Percentiles rank a stretch among this genome's conserved stretches.
phyloP scores from a whole-genome alignment of 768 basidiomycete genomes.

The Lentinula guzmanii region DNA sequence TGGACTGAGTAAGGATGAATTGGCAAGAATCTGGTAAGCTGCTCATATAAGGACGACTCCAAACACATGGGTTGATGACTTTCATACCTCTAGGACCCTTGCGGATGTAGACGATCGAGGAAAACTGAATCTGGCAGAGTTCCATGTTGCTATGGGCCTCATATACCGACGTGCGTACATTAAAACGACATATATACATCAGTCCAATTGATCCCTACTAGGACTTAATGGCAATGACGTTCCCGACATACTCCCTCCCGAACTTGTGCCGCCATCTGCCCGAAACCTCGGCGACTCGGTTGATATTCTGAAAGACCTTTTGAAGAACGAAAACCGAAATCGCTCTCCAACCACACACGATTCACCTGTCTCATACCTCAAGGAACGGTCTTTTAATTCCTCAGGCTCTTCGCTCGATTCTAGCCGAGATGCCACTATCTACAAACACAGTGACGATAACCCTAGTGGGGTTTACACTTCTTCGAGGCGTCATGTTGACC shows the following conservation, averaged over 20 bases:
- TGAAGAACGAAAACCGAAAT: constrained; percentile 80
- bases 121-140: constrained; percentile 92
- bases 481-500: constrained; percentile 77
- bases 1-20: constrained; percentile 81
- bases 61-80: constrained; percentile 4
- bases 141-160: constrained; percentile 97
- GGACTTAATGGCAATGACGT: constrained; percentile 90
- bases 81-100: constrained; percentile 56
- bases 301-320: constrained; percentile 79
- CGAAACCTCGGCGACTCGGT: constrained; percentile 87
- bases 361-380: constrained; percentile 51
- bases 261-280: constrained; percentile 89
- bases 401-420: constrained; percentile 44
- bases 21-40: constrained; percentile 88
- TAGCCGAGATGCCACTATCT: constrained; percentile 83
- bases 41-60: not conserved
- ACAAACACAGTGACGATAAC: constrained; percentile 70
- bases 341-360: constrained; percentile 54
- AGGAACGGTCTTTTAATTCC: constrained; percentile 66
- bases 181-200: not conserved
- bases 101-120: constrained; percentile 93
- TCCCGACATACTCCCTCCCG: constrained; percentile 80
- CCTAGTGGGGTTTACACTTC: constrained; percentile 74
- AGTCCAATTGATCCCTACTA: constrained; percentile 21
- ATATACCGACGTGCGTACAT: constrained; percentile 84